Conservation (phyloP, 2,329 filamentous ascomycete genomes). For the Arachnopeziza araneosa region DNA sequence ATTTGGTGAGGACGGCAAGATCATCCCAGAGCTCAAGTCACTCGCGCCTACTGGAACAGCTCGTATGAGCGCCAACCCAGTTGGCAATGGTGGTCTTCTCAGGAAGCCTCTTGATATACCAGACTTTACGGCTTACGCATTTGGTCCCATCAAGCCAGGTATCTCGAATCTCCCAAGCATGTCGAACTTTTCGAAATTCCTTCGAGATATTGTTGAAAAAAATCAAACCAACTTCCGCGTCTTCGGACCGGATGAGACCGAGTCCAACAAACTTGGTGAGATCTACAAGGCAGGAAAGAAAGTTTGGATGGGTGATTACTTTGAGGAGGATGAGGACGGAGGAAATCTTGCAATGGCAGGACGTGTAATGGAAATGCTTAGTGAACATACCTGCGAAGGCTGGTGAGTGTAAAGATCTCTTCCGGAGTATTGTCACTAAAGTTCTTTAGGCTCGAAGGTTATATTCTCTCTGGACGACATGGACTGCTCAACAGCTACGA, state of each 20-base stretch:
- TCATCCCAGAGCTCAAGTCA: constrained; percentile 56
- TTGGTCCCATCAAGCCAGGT: constrained; percentile 57
- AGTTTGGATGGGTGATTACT: constrained; percentile 74
- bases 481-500: constrained; percentile 77
- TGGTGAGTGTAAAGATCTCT: constrained; percentile 41
- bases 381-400: constrained; percentile 72
- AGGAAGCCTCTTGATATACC: constrained; percentile 63
- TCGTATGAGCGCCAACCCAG: constrained; percentile 73
- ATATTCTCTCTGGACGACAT: constrained; percentile 68
- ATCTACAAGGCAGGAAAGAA: constrained; percentile 74
- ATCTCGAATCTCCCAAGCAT: constrained; percentile 56
- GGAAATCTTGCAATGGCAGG: constrained; percentile 65
- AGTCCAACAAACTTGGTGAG: constrained; percentile 70
- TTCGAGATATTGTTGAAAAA: constrained; percentile 59
- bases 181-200: constrained; percentile 61
- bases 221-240: constrained; percentile 68
- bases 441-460: constrained; percentile 54
- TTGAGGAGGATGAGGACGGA: constrained; percentile 69
- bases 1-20: constrained; percentile 58
- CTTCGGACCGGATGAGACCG: constrained; percentile 75
- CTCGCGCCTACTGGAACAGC: constrained; percentile 60
- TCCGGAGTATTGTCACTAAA: neutral
- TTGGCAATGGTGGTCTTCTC: constrained; percentile 65
- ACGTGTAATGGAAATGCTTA: constrained; percentile 80
- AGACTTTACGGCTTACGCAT: constrained; percentile 62